phyloP scores from a whole-genome alignment of 106 monocot genomes.

The Allium cepa region DNA sequence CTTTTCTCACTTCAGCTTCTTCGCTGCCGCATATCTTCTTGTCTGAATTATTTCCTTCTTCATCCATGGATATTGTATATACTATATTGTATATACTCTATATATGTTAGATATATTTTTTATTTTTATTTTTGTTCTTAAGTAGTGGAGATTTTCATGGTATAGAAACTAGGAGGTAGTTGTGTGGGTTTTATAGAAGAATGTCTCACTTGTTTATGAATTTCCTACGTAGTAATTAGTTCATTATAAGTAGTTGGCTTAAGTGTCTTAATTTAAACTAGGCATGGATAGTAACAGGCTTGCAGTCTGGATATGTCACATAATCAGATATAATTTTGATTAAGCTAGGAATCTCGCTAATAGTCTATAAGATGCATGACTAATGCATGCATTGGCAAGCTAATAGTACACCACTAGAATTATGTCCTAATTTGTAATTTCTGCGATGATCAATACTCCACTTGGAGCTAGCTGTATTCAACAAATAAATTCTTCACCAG shows the following conservation, averaged over 20 bases:
- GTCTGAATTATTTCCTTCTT: conserved; percentile 4
- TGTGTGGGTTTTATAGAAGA: conserved; percentile 12
- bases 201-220: background rate
- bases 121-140: background rate
- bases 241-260: background rate
- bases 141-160: background rate
- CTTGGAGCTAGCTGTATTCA: too few relatives aligned
- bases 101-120: background rate
- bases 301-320: conserved; percentile 5
- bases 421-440: too few relatives aligned
- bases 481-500: too few relatives aligned
- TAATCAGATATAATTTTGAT: background rate
- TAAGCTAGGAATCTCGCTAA: background rate
- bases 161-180: conserved; percentile 11
- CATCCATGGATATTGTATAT: conserved; percentile 4
- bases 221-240: background rate
- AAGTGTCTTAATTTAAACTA: background rate
- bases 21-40: conserved; percentile 19
- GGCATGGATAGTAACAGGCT: background rate
- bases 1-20: conserved; percentile 51
- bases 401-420: too few relatives aligned
- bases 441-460: too few relatives aligned
- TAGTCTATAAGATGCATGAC: background rate
- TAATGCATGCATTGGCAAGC: conserved; percentile 1
- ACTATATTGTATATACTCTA: background rate